phyloP scores from a whole-genome alignment of 164 flowering plant species.

The Vitis riparia region DNA sequence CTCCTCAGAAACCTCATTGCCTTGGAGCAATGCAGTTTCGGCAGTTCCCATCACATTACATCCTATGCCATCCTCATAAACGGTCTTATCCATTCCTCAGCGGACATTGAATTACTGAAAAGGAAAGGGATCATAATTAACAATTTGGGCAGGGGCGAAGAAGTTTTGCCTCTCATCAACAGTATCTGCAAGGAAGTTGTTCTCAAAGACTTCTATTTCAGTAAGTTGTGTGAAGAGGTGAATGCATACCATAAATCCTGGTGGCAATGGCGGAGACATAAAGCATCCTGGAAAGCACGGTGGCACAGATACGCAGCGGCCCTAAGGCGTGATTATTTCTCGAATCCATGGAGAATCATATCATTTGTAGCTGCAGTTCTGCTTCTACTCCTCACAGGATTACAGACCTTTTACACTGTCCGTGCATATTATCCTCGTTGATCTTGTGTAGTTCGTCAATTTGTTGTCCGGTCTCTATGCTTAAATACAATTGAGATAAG shows the following conservation, averaged over 20 bases:
- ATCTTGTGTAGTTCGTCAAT: too few species aligned
- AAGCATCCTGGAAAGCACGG: background rate
- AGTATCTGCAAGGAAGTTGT: conserved; percentile 3
- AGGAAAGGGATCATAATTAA: background rate
- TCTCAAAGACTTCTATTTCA: background rate
- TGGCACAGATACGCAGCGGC: background rate
- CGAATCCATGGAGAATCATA: conserved; percentile 7
- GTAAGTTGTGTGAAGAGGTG: background rate
- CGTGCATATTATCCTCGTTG: conserved; percentile 4
- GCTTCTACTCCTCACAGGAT: conserved; percentile 3
- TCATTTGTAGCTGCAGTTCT: background rate
- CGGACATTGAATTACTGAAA: background rate
- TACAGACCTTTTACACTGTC: background rate
- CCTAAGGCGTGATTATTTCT: background rate
- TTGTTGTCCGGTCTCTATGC: too few species aligned
- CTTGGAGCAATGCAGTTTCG: conserved; percentile 4
- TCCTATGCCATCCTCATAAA: conserved; percentile 2
- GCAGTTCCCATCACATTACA: background rate
- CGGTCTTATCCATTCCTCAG: background rate
- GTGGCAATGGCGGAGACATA: background rate
- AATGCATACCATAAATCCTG: background rate
- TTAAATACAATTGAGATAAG: too few species aligned
- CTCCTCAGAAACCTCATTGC: conserved; percentile 8
- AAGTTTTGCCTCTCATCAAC: background rate
- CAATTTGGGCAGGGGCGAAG: background rate